Evolutionary conservation across 2,329 filamentous ascomycete genomes (phyloP).

Genomic region (Phaeomoniella chlamydospora): DNA sequence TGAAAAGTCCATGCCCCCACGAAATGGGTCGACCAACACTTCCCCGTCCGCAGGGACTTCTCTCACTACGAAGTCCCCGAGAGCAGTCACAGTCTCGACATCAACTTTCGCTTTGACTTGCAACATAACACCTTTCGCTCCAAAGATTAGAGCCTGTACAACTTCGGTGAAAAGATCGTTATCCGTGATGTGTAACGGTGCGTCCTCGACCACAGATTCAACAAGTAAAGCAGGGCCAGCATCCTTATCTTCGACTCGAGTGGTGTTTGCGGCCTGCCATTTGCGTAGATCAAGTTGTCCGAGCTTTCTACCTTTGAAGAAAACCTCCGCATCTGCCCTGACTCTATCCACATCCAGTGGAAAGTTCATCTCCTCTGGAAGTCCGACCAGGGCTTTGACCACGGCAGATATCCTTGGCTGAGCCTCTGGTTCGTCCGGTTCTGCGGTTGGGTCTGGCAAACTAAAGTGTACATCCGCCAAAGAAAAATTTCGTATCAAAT

Average conservation of each 20-base stretch:
- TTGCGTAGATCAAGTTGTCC: conserved; percentile 64
- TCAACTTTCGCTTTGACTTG: conserved; percentile 69
- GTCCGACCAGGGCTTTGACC: conserved; percentile 60
- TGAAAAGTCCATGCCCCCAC: conserved; percentile 40
- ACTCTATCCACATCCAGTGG: conserved; percentile 64
- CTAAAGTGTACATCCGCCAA: conserved; percentile 74
- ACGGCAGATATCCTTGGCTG: conserved; percentile 71
- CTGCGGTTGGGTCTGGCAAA: conserved; percentile 65
- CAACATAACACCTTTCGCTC: conserved; percentile 52
- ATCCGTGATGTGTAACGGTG: conserved; percentile 71
- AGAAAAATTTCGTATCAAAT: conserved; percentile 76
- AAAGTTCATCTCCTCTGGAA: conserved; percentile 81
- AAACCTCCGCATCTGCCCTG: conserved; percentile 64
- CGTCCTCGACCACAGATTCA: conserved; percentile 60
- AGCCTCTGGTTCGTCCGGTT: conserved; percentile 57
- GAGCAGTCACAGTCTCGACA: conserved; percentile 63
- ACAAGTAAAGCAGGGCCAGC: conserved; percentile 55
- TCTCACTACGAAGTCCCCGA: conserved; percentile 69
- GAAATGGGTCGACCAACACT: conserved; percentile 63
- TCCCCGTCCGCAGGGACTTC: conserved; percentile 71
- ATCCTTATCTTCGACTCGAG: conserved; percentile 42
- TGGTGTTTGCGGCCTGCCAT: conserved; percentile 78
- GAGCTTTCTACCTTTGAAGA: conserved; percentile 62
- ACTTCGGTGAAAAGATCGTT: conserved; percentile 65
- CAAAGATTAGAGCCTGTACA: conserved; percentile 67